Conservation (phyloP, 169 alveolate species). For the Plasmodium coatneyi region DNA sequence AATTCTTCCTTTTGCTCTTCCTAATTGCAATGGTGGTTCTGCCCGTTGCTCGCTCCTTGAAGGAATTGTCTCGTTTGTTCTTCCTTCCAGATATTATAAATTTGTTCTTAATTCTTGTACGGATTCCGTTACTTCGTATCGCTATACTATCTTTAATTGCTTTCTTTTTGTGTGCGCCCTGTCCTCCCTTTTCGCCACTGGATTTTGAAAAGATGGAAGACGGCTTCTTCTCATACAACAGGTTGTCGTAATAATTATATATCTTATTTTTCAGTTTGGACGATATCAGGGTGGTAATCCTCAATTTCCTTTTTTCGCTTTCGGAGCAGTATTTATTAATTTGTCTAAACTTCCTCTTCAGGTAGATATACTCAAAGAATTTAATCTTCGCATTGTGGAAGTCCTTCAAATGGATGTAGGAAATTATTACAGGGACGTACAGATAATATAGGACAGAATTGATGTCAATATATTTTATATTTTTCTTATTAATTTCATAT, state of each 20-base stretch:
- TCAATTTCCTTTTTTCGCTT: constrained; percentile 48
- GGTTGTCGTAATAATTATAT: constrained; percentile 32
- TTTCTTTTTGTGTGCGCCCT: background rate
- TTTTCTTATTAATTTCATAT: constrained; percentile 72
- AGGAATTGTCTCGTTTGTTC: background rate
- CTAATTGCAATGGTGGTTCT: background rate
- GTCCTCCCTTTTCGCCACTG: background rate
- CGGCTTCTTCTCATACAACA: constrained; percentile 7
- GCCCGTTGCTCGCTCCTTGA: background rate
- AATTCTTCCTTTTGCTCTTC: background rate
- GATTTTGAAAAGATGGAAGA: background rate
- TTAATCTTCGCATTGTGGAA: constrained; percentile 39
- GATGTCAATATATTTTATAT: constrained; percentile 51
- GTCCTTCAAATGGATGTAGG: constrained; percentile 59
- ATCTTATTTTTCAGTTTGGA: constrained; percentile 38
- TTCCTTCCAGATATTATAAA: background rate
- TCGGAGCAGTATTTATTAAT: constrained; percentile 1
- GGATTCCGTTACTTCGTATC: background rate
- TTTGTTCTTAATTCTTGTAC: background rate
- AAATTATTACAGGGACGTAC: constrained; percentile 37
- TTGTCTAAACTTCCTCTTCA: constrained; percentile 57
- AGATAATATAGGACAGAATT: constrained; percentile 38
- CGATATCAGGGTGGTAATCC: constrained; percentile 14
- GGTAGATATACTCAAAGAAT: constrained; percentile 55
- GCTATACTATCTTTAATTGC: background rate